A percentile compares a stretch with the other conserved stretches of the same genome.
Evolutionary conservation across 345 rosid species (phyloP).

Genomic region (Moricandia moricandioides): DNA sequence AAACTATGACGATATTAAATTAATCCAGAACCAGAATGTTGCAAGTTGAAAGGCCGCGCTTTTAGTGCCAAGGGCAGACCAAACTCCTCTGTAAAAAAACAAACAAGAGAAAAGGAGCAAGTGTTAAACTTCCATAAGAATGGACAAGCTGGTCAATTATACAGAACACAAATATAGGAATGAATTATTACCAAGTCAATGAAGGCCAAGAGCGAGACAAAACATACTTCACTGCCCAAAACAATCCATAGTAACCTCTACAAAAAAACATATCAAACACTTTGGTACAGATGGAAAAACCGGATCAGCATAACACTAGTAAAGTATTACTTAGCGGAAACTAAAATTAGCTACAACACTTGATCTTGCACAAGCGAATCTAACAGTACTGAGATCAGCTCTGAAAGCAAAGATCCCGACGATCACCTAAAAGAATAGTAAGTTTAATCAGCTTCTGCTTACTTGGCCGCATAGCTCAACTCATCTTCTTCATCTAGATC

Average conservation of each 20-base stretch:
- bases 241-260: constrained; percentile 15
- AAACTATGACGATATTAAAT: constrained; percentile 7
- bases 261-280: constrained; percentile 17
- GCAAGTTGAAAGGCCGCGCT: not conserved
- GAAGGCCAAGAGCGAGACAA: constrained; percentile 18
- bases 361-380: not conserved
- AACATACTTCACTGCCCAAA: not conserved
- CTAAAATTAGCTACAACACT: not conserved
- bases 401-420: not conserved
- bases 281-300: not conserved
- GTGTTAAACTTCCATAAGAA: constrained; percentile 8
- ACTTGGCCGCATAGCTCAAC: not conserved
- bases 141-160: constrained; percentile 23
- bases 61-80: constrained; percentile 4
- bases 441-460: constrained; percentile 16
- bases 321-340: too few relatives aligned
- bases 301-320: not conserved
- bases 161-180: constrained; percentile 5
- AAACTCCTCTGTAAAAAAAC: not conserved
- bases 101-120: not conserved
- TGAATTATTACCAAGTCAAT: constrained; percentile 44
- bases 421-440: not conserved
- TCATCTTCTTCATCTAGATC: constrained; percentile 11
- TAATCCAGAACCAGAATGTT: not conserved
- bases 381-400: not conserved